Base-by-base conservation (phyloP, 2,329 filamentous ascomycete species). In the Clonostachys chloroleuca region DNA sequence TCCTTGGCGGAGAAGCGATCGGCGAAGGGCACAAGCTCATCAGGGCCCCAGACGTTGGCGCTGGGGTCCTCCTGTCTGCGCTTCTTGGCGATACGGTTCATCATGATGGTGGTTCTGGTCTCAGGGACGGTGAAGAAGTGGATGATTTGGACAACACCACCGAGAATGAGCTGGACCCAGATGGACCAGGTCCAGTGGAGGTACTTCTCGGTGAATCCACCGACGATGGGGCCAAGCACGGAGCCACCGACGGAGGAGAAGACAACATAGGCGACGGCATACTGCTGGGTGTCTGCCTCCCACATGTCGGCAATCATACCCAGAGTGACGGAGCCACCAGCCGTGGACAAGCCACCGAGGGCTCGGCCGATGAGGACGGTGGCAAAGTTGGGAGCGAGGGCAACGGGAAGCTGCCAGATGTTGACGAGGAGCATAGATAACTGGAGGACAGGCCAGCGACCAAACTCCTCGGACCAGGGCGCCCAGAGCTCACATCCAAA, bases 401-500 rank as follows among this genome's bases (percentile, higher is more conserved):
- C 87, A 33, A 89, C 85, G 5, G 84, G 85, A 0, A 91, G 63
- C 53, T 89, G 85, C 74, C 79, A 94, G 47, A 92, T 65, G 56
- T 94, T 94, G 64, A 92, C 87, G 12, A 94, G 69, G 52, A 87
- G 77, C 46, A 94, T 68, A 36, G 83, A 87, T 20, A 77, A 67
- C 72, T 92, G 89, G 18, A 92, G 73, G 47, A 94, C 78, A 2
- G 84, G 84, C 71, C 83, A 87, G 44, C 89, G 81, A 17, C 89
- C 89, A 44, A 92, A 73, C 58, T 94, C 89, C 62, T 95, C 89
- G 42, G 82, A 87, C 87, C 89, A 94, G 0, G 89, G 89, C 0
- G 89, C 89, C 89, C 89, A 94, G 0, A 92, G 75, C 64, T 94
- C 89, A 62, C 89, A 94, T 35, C 89, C 89, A 61, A 94, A 92